Conservation (phyloP, 345 rosid genomes). For the Salix koriyanagi region DNA sequence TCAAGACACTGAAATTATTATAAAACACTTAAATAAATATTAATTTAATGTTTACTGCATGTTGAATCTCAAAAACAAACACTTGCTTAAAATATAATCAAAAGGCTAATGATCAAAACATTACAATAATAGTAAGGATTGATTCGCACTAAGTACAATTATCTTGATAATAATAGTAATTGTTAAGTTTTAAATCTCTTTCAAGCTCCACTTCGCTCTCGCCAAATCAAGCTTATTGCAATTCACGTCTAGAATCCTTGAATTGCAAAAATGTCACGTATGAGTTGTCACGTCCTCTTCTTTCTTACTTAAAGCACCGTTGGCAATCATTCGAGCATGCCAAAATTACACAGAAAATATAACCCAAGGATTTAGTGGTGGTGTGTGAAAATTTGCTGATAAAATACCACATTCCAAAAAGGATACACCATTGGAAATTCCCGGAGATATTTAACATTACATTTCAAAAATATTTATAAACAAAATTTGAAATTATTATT, state of each 20-base stretch:
- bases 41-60: too few species aligned
- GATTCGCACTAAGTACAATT: neutral
- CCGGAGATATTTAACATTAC: accelerated
- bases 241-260: neutral
- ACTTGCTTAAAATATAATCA: neutral
- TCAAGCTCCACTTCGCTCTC: neutral
- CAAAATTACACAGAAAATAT: neutral
- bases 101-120: neutral
- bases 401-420: too few species aligned
- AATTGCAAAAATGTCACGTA: neutral
- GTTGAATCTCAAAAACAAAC: too few species aligned
- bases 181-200: neutral
- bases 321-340: neutral
- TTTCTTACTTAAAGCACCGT: neutral
- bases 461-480: too few species aligned
- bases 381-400: too few species aligned
- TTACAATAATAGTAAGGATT: neutral
- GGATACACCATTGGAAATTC: too few species aligned
- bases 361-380: neutral
- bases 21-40: too few species aligned
- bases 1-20: too few species aligned
- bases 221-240: neutral
- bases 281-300: neutral
- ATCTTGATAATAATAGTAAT: neutral
- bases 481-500: too few species aligned